Evolutionary conservation across 345 rosid species (phyloP).

Genomic region (Eucalyptus erythrocorys): DNA sequence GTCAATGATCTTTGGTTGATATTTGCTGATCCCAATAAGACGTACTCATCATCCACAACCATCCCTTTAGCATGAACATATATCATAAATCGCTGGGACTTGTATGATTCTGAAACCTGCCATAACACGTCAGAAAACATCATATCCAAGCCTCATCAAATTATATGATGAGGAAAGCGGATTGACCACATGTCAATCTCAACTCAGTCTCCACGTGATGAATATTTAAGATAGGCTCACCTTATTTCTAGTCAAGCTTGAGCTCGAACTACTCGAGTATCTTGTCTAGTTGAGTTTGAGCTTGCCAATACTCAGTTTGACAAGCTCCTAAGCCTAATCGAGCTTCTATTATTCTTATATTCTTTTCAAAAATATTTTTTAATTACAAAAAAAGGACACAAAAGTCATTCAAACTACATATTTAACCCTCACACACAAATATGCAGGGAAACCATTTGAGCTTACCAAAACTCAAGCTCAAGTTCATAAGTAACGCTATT

Average conservation of each 20-base stretch:
- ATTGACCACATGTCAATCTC: background rate
- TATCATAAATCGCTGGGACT: conserved; percentile 63
- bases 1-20: conserved; percentile 97
- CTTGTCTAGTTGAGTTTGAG: background rate
- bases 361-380: background rate
- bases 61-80: conserved; percentile 94
- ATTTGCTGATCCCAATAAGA: conserved; percentile 93
- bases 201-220: background rate
- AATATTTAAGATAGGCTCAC: background rate
- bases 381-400: background rate
- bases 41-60: conserved; percentile 89
- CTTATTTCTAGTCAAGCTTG: background rate
- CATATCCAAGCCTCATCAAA: background rate
- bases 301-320: background rate
- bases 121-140: background rate
- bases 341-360: background rate
- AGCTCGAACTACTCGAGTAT: background rate
- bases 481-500: background rate
- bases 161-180: background rate
- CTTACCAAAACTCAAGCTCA: background rate
- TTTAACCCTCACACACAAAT: background rate
- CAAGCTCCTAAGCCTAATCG: background rate
- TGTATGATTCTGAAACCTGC: conserved; percentile 47
- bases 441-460: background rate
- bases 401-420: background rate